Conservation (phyloP, 1,284 basidiomycete species). For the Inonotus hispidus region DNA sequence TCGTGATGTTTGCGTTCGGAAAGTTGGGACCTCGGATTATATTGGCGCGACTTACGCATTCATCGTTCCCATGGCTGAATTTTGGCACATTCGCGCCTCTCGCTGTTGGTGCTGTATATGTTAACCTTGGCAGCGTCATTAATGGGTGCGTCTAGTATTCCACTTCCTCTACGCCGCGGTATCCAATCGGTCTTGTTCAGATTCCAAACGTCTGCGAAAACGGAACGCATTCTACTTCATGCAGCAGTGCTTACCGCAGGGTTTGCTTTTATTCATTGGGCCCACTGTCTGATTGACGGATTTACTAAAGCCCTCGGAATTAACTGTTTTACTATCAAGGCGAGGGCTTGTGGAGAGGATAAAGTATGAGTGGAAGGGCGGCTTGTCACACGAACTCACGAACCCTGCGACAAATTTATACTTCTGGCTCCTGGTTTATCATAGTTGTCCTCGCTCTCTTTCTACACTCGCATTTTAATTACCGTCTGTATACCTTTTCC, state of each 20-base stretch:
- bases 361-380: background rate
- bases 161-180: background rate
- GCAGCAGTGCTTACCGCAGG: constrained; percentile 15
- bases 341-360: constrained; percentile 5
- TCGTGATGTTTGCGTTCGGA: constrained; percentile 24
- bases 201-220: constrained; percentile 1
- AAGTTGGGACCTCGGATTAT: constrained; percentile 24
- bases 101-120: constrained; percentile 18
- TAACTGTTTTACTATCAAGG: constrained; percentile 19
- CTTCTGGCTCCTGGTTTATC: too few species aligned
- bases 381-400: background rate
- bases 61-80: constrained; percentile 22
- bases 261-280: constrained; percentile 21
- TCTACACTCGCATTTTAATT: too few species aligned
- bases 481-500: too few species aligned
- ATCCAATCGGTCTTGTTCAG: background rate
- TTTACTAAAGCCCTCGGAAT: constrained; percentile 20
- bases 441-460: too few species aligned
- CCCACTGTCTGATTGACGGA: constrained; percentile 17
- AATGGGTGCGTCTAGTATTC: background rate
- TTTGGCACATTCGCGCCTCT: constrained; percentile 20
- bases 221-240: constrained; percentile 19
- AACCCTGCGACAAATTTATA: too few species aligned
- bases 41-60: constrained; percentile 21
- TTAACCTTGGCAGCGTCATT: constrained; percentile 18